A percentile compares a stretch with the other conserved stretches of the same genome.
phyloP scores from a whole-genome alignment of 805 yeast genomes.

The Tetrapisispora taiwanensis region DNA sequence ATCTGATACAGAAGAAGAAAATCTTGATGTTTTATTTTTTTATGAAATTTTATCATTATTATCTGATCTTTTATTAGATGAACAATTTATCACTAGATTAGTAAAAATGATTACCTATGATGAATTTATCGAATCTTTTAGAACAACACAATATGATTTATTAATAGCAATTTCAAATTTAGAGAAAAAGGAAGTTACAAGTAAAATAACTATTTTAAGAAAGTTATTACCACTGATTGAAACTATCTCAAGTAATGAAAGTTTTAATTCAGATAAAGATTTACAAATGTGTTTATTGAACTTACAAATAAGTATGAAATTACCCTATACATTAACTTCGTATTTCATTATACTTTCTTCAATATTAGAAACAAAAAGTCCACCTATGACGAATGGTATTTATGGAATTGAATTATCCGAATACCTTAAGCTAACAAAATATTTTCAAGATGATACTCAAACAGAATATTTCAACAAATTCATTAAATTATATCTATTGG shows the following conservation, averaged over 20 bases:
- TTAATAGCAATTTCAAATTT: neutral
- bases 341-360: neutral
- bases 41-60: neutral
- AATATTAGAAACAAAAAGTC: neutral
- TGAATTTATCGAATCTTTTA: neutral
- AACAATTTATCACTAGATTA: neutral
- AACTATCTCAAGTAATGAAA: neutral
- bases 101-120: neutral
- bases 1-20: constrained; percentile 2
- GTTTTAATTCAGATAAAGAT: neutral
- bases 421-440: neutral
- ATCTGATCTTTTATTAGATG: neutral
- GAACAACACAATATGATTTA: neutral
- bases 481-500: neutral
- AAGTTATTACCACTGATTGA: neutral
- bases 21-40: neutral
- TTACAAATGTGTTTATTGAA: constrained; percentile 1
- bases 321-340: neutral
- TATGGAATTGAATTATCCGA: neutral
- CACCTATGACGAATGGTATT: neutral
- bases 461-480: neutral
- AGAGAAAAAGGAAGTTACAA: neutral
- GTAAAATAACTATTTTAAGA: neutral
- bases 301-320: neutral
- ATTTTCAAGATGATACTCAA: neutral